These are phyloP conservation scores for Begonia peltatifolia DNA, from an alignment of 306 rosid genomes.

Conservation along the genomic window DNA sequence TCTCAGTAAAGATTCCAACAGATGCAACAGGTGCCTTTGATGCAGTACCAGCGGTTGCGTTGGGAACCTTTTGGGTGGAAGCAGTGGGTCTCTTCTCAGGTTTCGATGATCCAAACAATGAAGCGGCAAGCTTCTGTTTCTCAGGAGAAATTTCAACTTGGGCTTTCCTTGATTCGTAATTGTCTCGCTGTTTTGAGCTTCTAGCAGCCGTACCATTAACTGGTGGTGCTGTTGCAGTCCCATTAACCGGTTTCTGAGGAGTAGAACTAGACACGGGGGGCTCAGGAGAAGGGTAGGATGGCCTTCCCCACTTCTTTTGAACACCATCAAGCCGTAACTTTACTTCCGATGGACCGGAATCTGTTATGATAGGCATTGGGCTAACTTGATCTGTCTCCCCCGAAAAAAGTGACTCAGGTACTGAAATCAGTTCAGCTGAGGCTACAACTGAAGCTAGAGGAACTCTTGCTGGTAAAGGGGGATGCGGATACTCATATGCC, in stretches of 20 bases:
- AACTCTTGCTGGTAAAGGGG: conserved; percentile 39
- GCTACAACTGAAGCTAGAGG: conserved; percentile 30
- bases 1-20: conserved; percentile 18
- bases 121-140: conserved; percentile 88
- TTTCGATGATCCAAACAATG: conserved; percentile 69
- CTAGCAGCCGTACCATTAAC: conserved; percentile 24
- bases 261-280: conserved; percentile 27
- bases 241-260: conserved; percentile 45
- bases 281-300: conserved; percentile 37
- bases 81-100: conserved; percentile 37
- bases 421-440: conserved; percentile 55
- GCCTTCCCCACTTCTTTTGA: conserved; percentile 78
- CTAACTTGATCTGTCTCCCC: conserved; percentile 41
- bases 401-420: conserved; percentile 41
- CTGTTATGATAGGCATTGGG: conserved; percentile 32
- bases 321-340: conserved; percentile 81
- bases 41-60: conserved; percentile 21
- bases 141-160: conserved; percentile 48
- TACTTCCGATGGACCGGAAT: conserved; percentile 40
- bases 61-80: conserved; percentile 37
- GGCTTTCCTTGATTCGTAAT: conserved; percentile 38
- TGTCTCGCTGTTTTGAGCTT: conserved; percentile 33
- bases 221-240: conserved; percentile 17
- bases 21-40: conserved; percentile 24
- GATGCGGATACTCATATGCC: conserved; percentile 71